Percentiles rank a stretch among this genome's conserved stretches.
These are phyloP conservation scores for Gamsiella multidivaricata DNA, from an alignment of 192 early-diverging fungal genomes.

Conservation along the genomic window DNA sequence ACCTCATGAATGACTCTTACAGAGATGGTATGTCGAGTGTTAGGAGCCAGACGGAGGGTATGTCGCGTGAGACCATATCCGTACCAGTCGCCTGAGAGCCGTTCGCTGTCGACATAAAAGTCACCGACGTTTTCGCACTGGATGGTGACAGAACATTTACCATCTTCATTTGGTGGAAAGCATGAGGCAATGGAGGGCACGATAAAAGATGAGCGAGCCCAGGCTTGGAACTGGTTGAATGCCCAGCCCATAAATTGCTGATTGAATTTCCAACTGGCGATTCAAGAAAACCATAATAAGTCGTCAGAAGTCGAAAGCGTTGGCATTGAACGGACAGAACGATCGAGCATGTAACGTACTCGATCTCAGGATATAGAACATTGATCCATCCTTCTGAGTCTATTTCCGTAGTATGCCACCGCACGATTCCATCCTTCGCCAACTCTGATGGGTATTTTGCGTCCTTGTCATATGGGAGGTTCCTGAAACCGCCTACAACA, in stretches of 20 bases:
- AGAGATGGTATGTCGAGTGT: constrained; percentile 60
- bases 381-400: constrained; percentile 66
- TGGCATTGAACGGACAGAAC: not conserved
- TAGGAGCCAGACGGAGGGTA: constrained; percentile 59
- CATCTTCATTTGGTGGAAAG: not conserved
- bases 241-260: constrained; percentile 66
- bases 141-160: constrained; percentile 39
- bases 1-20: constrained; percentile 75
- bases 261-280: constrained; percentile 71
- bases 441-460: constrained; percentile 75
- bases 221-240: constrained; percentile 63
- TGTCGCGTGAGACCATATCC: constrained; percentile 59
- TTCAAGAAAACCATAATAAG: constrained; percentile 3
- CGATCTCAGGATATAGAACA: constrained; percentile 55
- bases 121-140: constrained; percentile 65
- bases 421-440: constrained; percentile 65
- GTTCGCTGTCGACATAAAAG: constrained; percentile 72
- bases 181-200: constrained; percentile 7
- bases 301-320: not conserved
- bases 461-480: constrained; percentile 59
- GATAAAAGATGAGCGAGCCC: constrained; percentile 54
- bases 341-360: constrained; percentile 35
- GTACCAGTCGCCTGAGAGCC: constrained; percentile 74
- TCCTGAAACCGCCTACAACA: constrained; percentile 71
- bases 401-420: constrained; percentile 64